Evolutionary conservation across 768 basidiomycete species (phyloP), one percentile per base, ranked within the genome.

Genomic region (Lyophyllum atratum): DNA sequence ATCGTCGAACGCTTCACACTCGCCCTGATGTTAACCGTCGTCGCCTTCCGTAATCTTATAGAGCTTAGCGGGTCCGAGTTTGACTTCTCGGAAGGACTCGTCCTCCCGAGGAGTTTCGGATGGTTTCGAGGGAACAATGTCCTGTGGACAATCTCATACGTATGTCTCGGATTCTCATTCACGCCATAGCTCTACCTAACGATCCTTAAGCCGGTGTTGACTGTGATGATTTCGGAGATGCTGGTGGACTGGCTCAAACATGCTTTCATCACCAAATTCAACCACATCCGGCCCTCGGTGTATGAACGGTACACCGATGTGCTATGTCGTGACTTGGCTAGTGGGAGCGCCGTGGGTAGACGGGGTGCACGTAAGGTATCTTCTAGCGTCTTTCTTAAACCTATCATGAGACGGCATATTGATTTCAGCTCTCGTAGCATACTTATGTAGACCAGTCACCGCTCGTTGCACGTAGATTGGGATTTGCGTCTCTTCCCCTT

Each of bases 201-300:
- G n/a, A 53, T 24, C 42, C 33, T 14, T 28, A 52, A 97, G 95
- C 97, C 97, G 21, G 94, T 96, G 1, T 62, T 98, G 49, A 90
- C 92, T 2, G 97, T 99, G 3, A 80, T 98, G 71, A 67, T 86
- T 4, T 96, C 94, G 2, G 97, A 99, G 71, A 90, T 93, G 82
- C 71, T 91, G 12, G 97, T 99, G 11, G 97, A 99, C 70, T 99
- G 96, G 96, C 80, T 98, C 49, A 99, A 99, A 70, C 97, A 99
- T 66, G 96, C 95, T 10, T 99, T 98, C 74, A 98, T 99, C 65
- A 96, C 95, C 49, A 99, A 99, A 72, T 98, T 98, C 78, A 99
- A 99, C 64, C 96, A 98, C 66, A 95, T 99, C 46, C 86, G 95
- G 0, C 93, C 95, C 0, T 90, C 89, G 0, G 93, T 98, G 2